phyloP scores from a whole-genome alignment of 768 basidiomycete genomes.

The Naematelia aurantialba region DNA sequence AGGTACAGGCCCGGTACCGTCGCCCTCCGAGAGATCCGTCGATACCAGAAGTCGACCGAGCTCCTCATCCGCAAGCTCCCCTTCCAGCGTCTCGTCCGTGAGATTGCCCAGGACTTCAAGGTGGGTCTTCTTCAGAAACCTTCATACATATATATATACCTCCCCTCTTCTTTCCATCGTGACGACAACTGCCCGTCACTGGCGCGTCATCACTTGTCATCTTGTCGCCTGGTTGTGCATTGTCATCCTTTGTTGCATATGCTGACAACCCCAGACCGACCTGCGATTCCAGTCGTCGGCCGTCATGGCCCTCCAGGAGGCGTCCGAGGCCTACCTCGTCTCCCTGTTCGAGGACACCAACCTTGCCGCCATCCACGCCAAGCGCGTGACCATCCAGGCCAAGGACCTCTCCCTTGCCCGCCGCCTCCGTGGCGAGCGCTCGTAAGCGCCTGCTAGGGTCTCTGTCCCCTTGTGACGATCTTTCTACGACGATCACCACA shows the following conservation, averaged over 20 bases:
- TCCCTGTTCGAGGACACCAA: constrained; percentile 66
- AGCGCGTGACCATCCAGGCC: constrained; percentile 68
- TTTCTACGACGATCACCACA: too few relatives aligned
- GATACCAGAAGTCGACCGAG: constrained; percentile 55
- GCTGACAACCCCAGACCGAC: constrained; percentile 57
- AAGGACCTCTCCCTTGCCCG: constrained; percentile 55
- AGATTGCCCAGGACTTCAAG: constrained; percentile 82
- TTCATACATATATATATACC: neutral
- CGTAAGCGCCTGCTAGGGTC: constrained; percentile 22
- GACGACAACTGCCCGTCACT: constrained; percentile 27
- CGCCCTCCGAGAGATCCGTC: constrained; percentile 69
- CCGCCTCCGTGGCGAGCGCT: constrained; percentile 49
- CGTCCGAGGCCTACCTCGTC: constrained; percentile 67
- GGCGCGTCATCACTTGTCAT: neutral
- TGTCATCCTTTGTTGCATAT: too few relatives aligned
- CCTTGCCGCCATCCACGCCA: constrained; percentile 56
- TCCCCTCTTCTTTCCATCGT: constrained; percentile 42
- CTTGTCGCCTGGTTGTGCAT: neutral
- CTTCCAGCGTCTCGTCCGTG: constrained; percentile 72
- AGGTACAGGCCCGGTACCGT: constrained; percentile 75
- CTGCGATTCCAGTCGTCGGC: constrained; percentile 64
- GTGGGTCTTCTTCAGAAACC: constrained; percentile 36
- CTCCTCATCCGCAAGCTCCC: constrained; percentile 57
- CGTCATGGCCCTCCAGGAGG: constrained; percentile 58
- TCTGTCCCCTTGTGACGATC: neutral